Percentiles rank a stretch among this genome's conserved stretches.
phyloP scores from a whole-genome alignment of 2,329 filamentous ascomycete genomes.

The Sodiomyces alkalinus region DNA sequence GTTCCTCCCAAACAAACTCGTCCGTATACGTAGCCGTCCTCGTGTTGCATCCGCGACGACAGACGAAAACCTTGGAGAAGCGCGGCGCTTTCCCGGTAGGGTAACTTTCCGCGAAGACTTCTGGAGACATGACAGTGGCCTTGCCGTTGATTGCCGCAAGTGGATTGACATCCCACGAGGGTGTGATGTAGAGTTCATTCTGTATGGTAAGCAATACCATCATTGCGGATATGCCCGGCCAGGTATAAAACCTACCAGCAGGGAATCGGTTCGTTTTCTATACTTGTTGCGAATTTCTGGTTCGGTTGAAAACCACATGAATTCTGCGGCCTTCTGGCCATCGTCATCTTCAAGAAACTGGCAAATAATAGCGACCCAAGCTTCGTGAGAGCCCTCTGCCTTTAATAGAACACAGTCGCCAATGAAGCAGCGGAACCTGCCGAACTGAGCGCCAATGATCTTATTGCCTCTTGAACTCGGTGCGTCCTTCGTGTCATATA shows the following conservation, averaged over 20 bases:
- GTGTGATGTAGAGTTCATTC: conserved; percentile 87
- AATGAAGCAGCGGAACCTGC: conserved; percentile 61
- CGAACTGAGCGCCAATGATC: conserved; percentile 74
- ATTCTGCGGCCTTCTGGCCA: conserved; percentile 66
- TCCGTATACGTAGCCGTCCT: conserved; percentile 82
- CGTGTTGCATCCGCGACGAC: conserved; percentile 77
- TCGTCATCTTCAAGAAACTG: conserved; percentile 65
- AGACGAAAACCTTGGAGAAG: conserved; percentile 73
- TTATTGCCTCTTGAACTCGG: conserved; percentile 14
- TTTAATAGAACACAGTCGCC: conserved; percentile 81
- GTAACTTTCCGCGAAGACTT: conserved; percentile 51
- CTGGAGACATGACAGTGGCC: conserved; percentile 61
- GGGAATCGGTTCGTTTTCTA: conserved; percentile 67
- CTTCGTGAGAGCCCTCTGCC: conserved; percentile 70
- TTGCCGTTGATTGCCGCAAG: conserved; percentile 83
- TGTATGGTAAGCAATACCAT: conserved; percentile 18
- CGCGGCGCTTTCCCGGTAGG: conserved; percentile 63
- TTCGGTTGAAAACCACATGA: conserved; percentile 93
- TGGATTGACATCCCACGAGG: conserved; percentile 75
- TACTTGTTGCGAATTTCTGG: conserved; percentile 73
- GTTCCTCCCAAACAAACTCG: conserved; percentile 82
- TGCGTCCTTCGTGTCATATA: conserved; percentile 35
- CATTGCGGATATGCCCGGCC: too few species aligned
- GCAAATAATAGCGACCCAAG: conserved; percentile 83
- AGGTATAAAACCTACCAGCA: conserved; percentile 38